Conservation (phyloP, 2,329 filamentous ascomycete species). For the Colletotrichum nymphaeae region DNA sequence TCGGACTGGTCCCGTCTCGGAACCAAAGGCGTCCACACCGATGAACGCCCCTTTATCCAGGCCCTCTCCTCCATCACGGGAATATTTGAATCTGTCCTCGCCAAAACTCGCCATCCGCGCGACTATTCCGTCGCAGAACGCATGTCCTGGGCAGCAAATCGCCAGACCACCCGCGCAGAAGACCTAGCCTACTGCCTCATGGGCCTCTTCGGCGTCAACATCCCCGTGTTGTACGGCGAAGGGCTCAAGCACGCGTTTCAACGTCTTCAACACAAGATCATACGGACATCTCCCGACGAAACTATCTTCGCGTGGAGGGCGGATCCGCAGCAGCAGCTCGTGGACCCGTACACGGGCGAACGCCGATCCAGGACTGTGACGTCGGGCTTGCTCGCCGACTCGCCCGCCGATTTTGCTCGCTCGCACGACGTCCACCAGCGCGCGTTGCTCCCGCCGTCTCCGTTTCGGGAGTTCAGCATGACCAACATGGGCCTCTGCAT, state of each 20-base stretch:
- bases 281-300: slow-evolving; percentile 26
- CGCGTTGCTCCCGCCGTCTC: slow-evolving; percentile 15
- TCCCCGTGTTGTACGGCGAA: slow-evolving; percentile 44
- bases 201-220: slow-evolving; percentile 43
- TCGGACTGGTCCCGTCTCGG: slow-evolving; percentile 38
- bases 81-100: slow-evolving; percentile 29
- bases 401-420: slow-evolving; percentile 22
- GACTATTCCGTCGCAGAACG: slow-evolving; percentile 39
- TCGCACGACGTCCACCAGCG: slow-evolving; percentile 29
- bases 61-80: slow-evolving; percentile 21
- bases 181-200: slow-evolving; percentile 44
- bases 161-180: slow-evolving; percentile 39
- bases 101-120: slow-evolving; percentile 28
- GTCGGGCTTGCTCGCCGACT: slow-evolving; percentile 24
- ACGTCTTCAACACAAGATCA: slow-evolving; percentile 37
- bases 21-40: slow-evolving; percentile 15
- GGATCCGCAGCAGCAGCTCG: neutral
- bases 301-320: slow-evolving; percentile 33
- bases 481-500: slow-evolving; percentile 33
- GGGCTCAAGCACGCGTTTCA: slow-evolving; percentile 39
- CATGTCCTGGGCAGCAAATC: slow-evolving; percentile 44
- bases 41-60: slow-evolving; percentile 22
- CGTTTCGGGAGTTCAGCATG: slow-evolving; percentile 31
- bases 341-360: slow-evolving; percentile 21
- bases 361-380: neutral